Percentiles rank a stretch among this genome's conserved stretches.
phyloP scores from a whole-genome alignment of 805 yeast genomes.

The Candida maltosa region DNA sequence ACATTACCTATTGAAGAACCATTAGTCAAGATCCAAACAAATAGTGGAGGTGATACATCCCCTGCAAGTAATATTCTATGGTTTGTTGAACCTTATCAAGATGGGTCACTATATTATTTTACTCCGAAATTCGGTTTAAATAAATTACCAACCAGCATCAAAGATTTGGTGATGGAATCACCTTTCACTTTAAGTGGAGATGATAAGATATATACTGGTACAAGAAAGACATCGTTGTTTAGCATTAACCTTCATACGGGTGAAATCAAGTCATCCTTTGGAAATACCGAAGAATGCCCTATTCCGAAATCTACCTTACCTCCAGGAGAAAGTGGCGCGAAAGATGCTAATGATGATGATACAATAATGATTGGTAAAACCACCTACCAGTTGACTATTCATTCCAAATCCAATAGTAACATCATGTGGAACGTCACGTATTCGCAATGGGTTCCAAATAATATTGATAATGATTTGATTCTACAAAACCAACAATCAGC shows the following conservation, averaged over 20 bases:
- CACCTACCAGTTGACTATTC: constrained; percentile 70
- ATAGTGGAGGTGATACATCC: constrained; percentile 9
- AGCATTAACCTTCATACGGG: constrained; percentile 76
- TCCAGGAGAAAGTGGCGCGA: constrained; percentile 5
- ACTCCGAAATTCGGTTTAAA: constrained; percentile 72
- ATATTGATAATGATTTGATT: constrained; percentile 61
- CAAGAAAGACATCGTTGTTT: constrained; percentile 70
- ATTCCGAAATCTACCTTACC: constrained; percentile 25
- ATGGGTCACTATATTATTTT: constrained; percentile 81
- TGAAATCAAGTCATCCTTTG: constrained; percentile 65
- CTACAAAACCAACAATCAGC: constrained; percentile 44
- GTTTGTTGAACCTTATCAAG: constrained; percentile 89
- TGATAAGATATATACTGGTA: constrained; percentile 86
- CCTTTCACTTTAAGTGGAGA: constrained; percentile 77
- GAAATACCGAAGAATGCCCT: constrained; percentile 35
- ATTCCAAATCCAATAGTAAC: constrained; percentile 58
- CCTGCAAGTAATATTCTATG: constrained; percentile 45
- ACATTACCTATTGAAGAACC: constrained; percentile 64
- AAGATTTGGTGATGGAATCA: constrained; percentile 72
- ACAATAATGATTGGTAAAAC: constrained; percentile 66
- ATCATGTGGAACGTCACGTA: constrained; percentile 81
- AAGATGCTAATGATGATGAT: constrained; percentile 28
- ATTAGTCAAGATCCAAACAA: constrained; percentile 45
- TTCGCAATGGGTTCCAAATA: constrained; percentile 89
- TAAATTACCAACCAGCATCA: constrained; percentile 76